These are phyloP conservation scores for Penicillium sp. DNA, from an alignment of 2,329 filamentous ascomycete genomes.

Conservation along the genomic window DNA sequence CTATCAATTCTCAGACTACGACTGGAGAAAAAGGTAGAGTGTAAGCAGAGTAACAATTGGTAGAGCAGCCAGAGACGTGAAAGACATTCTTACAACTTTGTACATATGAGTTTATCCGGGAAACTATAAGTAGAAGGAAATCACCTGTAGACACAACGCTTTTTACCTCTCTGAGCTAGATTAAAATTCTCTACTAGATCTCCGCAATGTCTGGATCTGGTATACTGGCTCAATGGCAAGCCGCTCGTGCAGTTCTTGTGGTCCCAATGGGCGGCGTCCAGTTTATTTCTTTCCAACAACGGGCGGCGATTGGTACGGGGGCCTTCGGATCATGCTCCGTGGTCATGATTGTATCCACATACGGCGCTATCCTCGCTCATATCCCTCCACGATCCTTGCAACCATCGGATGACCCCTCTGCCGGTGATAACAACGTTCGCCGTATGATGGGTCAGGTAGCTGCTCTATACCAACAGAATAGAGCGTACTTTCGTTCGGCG, in stretches of 20 bases:
- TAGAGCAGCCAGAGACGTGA: background rate
- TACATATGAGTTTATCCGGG: background rate
- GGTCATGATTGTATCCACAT: conserved; percentile 7
- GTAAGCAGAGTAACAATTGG: background rate
- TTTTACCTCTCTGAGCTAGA: background rate
- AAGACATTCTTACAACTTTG: background rate
- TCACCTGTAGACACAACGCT: background rate
- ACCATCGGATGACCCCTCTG: background rate
- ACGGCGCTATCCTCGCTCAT: conserved; percentile 14
- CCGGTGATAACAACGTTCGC: conserved; percentile 8
- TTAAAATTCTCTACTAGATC: background rate
- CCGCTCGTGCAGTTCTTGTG: conserved; percentile 6
- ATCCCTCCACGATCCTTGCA: conserved; percentile 7
- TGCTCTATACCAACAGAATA: too few relatives aligned
- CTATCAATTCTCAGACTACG: too few relatives aligned
- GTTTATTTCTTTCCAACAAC: conserved; percentile 13
- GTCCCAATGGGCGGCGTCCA: conserved; percentile 13
- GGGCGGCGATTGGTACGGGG: conserved; percentile 8
- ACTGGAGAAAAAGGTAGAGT: background rate
- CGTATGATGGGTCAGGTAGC: conserved; percentile 11
- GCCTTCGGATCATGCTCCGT: conserved; percentile 8
- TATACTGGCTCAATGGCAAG: background rate
- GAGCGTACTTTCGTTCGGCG: too few relatives aligned
- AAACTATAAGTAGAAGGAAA: background rate
- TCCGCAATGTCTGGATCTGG: background rate